These are phyloP conservation scores for Cystofilobasidium macerans DNA, from an alignment of 768 basidiomycete species.

Conservation along the genomic window DNA sequence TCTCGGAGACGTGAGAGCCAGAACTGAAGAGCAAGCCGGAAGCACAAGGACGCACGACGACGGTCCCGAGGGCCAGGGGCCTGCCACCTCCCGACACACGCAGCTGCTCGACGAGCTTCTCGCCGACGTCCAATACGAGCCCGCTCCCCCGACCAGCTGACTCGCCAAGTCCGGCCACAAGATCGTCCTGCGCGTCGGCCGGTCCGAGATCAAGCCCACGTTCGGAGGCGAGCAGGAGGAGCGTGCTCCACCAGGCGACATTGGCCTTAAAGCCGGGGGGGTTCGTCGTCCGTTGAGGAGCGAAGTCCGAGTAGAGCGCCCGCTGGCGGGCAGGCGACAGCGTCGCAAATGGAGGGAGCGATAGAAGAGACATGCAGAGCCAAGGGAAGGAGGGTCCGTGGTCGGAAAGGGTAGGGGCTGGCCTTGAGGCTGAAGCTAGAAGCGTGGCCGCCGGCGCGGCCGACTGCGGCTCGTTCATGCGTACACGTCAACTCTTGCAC, in stretches of 20 bases:
- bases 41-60: conserved; percentile 10
- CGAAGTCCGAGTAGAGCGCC: conserved; percentile 76
- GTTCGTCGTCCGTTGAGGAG: conserved; percentile 71
- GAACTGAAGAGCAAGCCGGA: neutral
- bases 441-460: too few relatives aligned
- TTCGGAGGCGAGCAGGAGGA: conserved; percentile 52
- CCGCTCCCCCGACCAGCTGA: conserved; percentile 33
- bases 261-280: conserved; percentile 69
- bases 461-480: too few relatives aligned
- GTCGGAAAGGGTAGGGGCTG: too few relatives aligned
- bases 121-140: conserved; percentile 5
- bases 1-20: neutral
- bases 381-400: too few relatives aligned
- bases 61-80: conserved; percentile 4
- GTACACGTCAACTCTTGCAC: too few relatives aligned
- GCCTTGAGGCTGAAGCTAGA: too few relatives aligned
- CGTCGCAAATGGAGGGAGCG: conserved; percentile 26
- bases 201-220: conserved; percentile 49
- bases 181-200: conserved; percentile 50
- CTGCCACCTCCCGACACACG: conserved; percentile 12
- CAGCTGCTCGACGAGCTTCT: conserved; percentile 7
- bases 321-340: conserved; percentile 36
- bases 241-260: conserved; percentile 74
- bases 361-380: conserved; percentile 3
- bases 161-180: conserved; percentile 65